Evolutionary conservation across 176 grass and related monocot genomes (phyloP), one percentile per base, ranked within the genome.

Genomic region (Oryza coarctata): DNA sequence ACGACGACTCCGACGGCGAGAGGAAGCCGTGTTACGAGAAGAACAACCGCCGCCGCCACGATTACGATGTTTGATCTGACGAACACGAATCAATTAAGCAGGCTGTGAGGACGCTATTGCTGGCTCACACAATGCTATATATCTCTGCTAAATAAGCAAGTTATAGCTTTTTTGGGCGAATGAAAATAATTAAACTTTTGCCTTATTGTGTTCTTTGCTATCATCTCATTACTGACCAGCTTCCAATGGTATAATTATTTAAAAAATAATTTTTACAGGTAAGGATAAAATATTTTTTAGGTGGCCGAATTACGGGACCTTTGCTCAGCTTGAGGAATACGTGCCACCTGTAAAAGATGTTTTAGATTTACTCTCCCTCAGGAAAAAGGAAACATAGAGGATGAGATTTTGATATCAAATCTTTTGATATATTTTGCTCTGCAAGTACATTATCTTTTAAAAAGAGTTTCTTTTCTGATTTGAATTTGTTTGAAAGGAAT

Each of bases 1-100:
- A 83, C 3, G 76, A 79, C 22, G 78, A 83, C 0, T 79, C 60
- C 25, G 67, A 83, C 62, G 82, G 73, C 0, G 72, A 82, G 13
- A 85, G 63, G 57, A 88, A 88, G 73, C 49, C 67, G 25, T 78
- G 61, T 17, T 80, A 74, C 27, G 65, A 81, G 25, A 90, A 90
- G 83, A 86, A 68, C 41, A 76, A 82, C 72, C 89, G 78, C 10
- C 80, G 80, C 52, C 84, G 52, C 70, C 52, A 83, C 0, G 40
- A 87, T 30, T 70, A 90, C 31, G 89, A 90, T 9, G 85, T 81
- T 27, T 81, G 68, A 87, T 55, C 55, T 6, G n/a, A 60, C 0
- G 55, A 25, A 23, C n/a, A n/a, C 9, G 9, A 55, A 25, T 55
- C 20, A 60, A 25, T 55, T 7, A 60, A 60, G 55, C 55, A 55